Percentiles rank a stretch among this genome's conserved stretches.
These are phyloP conservation scores for Pythium sukuiense DNA, from an alignment of 352 stramenopile genomes.

Conservation along the genomic window DNA sequence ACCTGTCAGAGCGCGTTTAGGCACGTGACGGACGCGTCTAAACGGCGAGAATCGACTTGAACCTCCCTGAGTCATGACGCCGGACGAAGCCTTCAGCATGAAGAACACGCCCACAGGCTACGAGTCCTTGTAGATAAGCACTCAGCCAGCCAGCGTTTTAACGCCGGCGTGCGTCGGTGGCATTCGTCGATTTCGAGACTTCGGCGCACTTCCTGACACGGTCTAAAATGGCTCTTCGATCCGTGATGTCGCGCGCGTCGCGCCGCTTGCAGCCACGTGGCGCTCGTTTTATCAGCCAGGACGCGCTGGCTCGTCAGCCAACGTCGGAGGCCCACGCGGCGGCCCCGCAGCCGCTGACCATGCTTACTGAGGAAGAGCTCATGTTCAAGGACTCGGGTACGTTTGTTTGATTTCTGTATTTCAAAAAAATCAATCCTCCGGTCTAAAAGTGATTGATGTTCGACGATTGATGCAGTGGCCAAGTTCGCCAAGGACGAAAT, in stretches of 20 bases:
- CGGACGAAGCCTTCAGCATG: not conserved
- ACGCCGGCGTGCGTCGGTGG: not conserved
- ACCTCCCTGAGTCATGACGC: conserved; percentile 6
- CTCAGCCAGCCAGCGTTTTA: too few species aligned
- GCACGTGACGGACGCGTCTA: conserved; percentile 1
- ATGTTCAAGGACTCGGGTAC: conserved; percentile 85
- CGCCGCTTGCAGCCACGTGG: not conserved
- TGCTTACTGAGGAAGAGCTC: conserved; percentile 69
- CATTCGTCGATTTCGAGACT: conserved; percentile 5
- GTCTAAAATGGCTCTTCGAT: conserved; percentile 7
- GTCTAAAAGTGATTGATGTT: not conserved
- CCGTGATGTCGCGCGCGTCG: not conserved
- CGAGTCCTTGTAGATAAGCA: too few species aligned
- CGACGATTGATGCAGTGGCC: conserved; percentile 38
- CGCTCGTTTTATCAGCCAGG: conserved; percentile 6
- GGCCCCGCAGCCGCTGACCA: conserved; percentile 42
- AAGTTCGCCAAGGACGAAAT: conserved; percentile 87
- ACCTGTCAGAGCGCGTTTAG: not conserved
- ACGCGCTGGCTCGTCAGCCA: not conserved
- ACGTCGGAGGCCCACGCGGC: conserved; percentile 5
- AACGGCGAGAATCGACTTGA: conserved; percentile 3
- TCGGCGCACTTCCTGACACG: not conserved
- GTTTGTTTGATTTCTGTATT: conserved; percentile 5
- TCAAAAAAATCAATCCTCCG: not conserved
- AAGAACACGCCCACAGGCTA: not conserved